These are phyloP conservation scores for Fusarium sp. DNA, from an alignment of 2,329 filamentous ascomycete species.

Conservation along the genomic window DNA sequence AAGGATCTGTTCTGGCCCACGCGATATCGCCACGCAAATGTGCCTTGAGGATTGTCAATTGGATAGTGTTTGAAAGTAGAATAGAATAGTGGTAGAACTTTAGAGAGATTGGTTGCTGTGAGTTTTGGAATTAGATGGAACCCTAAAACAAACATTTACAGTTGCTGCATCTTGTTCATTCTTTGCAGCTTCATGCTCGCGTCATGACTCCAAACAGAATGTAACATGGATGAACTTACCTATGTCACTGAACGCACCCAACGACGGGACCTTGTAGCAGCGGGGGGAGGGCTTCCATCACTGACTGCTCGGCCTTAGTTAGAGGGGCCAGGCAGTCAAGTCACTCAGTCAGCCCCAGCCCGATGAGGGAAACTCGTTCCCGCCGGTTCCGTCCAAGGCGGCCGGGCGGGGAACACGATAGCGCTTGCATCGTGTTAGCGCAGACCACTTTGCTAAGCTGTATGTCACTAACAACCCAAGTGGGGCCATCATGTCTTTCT, in stretches of 20 bases:
- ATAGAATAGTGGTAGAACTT: not conserved
- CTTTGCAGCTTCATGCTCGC: not conserved
- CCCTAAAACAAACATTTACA: not conserved
- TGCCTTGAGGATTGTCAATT: not conserved
- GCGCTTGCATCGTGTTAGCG: slow-evolving; percentile 28
- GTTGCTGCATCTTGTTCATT: not conserved
- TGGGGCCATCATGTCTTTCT: slow-evolving; percentile 21
- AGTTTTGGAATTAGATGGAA: not conserved
- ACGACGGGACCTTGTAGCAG: slow-evolving; percentile 1
- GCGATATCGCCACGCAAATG: slow-evolving; percentile 39
- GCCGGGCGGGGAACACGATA: slow-evolving; percentile 26
- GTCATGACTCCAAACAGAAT: slow-evolving; percentile 3
- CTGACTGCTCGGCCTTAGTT: slow-evolving; percentile 2
- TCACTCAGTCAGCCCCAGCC: not conserved
- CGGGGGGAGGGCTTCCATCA: not conserved
- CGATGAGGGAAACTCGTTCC: not conserved
- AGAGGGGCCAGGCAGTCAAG: slow-evolving; percentile 1
- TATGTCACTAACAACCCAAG: slow-evolving; percentile 21
- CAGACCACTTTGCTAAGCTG: not conserved
- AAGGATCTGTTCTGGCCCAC: slow-evolving; percentile 29
- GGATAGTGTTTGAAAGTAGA: not conserved
- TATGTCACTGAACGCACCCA: not conserved
- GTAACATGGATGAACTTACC: not conserved
- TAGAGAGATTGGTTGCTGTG: not conserved
- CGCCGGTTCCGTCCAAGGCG: slow-evolving; percentile 19